Conservation (phyloP, 2,329 filamentous ascomycete species). For the Fusarium euwallaceae region DNA sequence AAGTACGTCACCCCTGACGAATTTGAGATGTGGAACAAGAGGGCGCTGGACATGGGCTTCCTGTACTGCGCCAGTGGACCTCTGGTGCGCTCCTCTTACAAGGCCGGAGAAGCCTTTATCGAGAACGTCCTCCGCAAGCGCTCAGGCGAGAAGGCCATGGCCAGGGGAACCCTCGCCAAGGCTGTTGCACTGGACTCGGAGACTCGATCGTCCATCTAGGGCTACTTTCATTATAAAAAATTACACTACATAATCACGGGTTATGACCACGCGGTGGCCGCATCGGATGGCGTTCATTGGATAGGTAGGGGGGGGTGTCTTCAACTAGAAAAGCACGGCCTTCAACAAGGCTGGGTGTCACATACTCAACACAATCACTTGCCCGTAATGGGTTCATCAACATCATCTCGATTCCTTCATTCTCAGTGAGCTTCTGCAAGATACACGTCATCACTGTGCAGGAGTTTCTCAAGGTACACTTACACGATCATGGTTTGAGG, state of each 20-base stretch:
- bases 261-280: slow-evolving; percentile 38
- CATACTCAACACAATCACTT: slow-evolving; percentile 29
- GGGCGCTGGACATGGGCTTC: slow-evolving; percentile 95
- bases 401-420: slow-evolving; percentile 3
- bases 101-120: slow-evolving; percentile 98
- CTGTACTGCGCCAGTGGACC: slow-evolving; percentile 96
- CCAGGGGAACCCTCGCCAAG: slow-evolving; percentile 53
- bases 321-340: slow-evolving; percentile 48
- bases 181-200: slow-evolving; percentile 55
- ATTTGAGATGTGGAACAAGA: slow-evolving; percentile 92
- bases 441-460: slow-evolving; percentile 7
- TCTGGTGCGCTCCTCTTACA: slow-evolving; percentile 94
- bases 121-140: slow-evolving; percentile 97
- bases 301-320: slow-evolving; percentile 24
- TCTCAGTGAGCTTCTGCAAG: slow-evolving; percentile 1
- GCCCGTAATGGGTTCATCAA: slow-evolving; percentile 19
- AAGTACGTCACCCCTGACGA: slow-evolving; percentile 92
- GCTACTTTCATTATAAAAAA: slow-evolving; percentile 19
- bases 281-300: slow-evolving; percentile 46
- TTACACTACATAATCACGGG: slow-evolving; percentile 42
- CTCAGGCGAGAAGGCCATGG: slow-evolving; percentile 58
- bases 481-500: slow-evolving; percentile 9
- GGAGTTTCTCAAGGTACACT: slow-evolving; percentile 7
- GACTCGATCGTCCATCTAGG: slow-evolving; percentile 40
- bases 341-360: slow-evolving; percentile 47